Evolutionary conservation across 495 filamentous ascomycete genomes (phyloP).

Genomic region (Xylaria acuta): DNA sequence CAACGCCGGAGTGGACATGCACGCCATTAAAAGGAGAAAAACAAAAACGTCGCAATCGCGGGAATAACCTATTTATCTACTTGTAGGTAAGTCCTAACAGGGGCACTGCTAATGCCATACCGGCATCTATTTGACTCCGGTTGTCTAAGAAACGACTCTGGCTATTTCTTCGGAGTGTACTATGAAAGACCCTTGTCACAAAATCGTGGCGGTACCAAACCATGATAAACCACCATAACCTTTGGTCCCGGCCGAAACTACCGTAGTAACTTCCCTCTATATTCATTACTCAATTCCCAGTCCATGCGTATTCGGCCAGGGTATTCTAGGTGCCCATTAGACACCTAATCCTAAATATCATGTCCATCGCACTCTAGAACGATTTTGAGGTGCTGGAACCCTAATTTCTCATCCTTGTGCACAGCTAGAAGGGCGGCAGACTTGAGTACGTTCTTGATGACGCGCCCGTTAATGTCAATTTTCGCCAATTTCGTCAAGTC

Average conservation of each 20-base stretch:
- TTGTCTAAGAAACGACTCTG: neutral
- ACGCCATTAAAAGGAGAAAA: too few relatives aligned
- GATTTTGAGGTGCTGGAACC: neutral
- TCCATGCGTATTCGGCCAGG: neutral
- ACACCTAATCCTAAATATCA: neutral
- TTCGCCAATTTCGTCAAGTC: conserved; percentile 46
- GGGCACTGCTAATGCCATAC: neutral
- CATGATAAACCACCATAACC: neutral
- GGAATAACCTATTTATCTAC: neutral
- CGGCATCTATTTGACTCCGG: neutral
- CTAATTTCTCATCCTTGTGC: conserved; percentile 6
- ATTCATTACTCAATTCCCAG: neutral
- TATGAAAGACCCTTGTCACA: neutral
- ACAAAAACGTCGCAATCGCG: neutral
- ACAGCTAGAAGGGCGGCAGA: conserved; percentile 32
- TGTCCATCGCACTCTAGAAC: neutral
- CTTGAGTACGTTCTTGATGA: conserved; percentile 62
- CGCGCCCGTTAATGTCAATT: conserved; percentile 47
- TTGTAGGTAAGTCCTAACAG: neutral
- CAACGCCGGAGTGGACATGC: neutral
- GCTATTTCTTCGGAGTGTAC: neutral
- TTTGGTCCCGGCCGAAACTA: neutral
- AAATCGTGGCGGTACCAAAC: neutral
- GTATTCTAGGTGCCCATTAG: neutral
- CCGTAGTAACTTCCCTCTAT: neutral